Evolutionary conservation across 2,329 filamentous ascomycete species (phyloP).

Genomic region (Albophoma yamanashiensis): DNA sequence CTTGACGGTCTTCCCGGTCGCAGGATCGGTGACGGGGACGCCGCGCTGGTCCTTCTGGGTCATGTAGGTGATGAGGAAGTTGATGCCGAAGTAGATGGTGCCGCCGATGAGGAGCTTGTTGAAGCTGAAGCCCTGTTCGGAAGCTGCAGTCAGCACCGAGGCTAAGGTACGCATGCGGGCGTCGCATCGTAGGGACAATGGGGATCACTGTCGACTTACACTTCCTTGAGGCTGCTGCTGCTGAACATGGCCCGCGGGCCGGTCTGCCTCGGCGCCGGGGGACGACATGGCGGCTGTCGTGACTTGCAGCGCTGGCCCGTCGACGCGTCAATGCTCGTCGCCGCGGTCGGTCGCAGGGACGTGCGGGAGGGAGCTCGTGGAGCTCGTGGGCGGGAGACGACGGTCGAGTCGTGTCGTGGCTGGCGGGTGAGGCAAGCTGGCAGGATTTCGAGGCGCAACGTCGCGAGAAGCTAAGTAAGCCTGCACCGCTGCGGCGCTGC

Average conservation of each 20-base stretch:
- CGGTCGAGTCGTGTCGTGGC: neutral
- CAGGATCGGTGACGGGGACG: slow-evolving; percentile 36
- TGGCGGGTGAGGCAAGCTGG: neutral
- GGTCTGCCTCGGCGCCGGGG: slow-evolving; percentile 9
- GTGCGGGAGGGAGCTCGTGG: neutral
- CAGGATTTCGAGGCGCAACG: neutral
- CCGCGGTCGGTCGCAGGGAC: neutral
- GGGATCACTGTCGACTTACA: slow-evolving; percentile 11
- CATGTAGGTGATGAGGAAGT: slow-evolving; percentile 45
- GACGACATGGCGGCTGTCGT: slow-evolving; percentile 13
- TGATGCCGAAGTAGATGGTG: slow-evolving; percentile 47
- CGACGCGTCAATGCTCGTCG: neutral
- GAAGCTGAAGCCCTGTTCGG: slow-evolving; percentile 23
- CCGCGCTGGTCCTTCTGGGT: slow-evolving; percentile 35
- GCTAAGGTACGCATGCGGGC: neutral
- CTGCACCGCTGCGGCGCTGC: neutral
- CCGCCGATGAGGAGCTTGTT: slow-evolving; percentile 40
- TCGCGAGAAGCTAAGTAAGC: neutral
- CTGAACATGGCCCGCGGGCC: slow-evolving; percentile 10
- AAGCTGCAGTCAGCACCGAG: neutral
- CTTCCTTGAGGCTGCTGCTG: slow-evolving; percentile 10
- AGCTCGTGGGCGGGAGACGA: neutral
- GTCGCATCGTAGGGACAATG: neutral
- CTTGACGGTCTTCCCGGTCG: slow-evolving; percentile 38
- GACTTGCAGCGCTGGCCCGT: neutral